phyloP scores from a whole-genome alignment of 371 early-diverging fungal genomes.

The Choanephora cucurbitarum region DNA sequence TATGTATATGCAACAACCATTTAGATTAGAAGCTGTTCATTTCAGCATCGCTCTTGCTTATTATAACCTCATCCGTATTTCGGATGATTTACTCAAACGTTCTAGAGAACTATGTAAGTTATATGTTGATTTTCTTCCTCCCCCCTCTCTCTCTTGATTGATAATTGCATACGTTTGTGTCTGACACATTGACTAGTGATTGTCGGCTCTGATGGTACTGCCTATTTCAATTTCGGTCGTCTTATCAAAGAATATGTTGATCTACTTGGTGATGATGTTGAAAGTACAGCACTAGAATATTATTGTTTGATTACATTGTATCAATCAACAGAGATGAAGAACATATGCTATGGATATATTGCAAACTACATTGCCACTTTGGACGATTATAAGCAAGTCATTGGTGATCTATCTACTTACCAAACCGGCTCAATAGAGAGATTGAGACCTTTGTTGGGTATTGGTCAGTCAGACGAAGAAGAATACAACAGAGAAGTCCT shows the following conservation, averaged over 20 bases:
- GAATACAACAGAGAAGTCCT: constrained; percentile 65
- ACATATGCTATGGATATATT: constrained; percentile 43
- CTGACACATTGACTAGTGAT: constrained; percentile 17
- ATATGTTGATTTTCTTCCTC: background rate
- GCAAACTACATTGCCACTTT: constrained; percentile 47
- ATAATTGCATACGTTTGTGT: too few species aligned
- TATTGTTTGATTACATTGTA: constrained; percentile 63
- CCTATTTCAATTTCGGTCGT: constrained; percentile 63
- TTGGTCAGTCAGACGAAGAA: constrained; percentile 37
- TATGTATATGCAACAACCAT: constrained; percentile 59
- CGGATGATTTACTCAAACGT: constrained; percentile 40
- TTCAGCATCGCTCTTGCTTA: constrained; percentile 84
- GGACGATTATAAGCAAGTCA: constrained; percentile 56
- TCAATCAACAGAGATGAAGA: constrained; percentile 38
- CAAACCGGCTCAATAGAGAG: constrained; percentile 1
- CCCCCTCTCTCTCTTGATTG: background rate
- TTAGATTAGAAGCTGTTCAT: constrained; percentile 85
- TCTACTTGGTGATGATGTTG: constrained; percentile 43
- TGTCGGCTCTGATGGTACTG: constrained; percentile 11
- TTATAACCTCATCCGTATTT: constrained; percentile 76
- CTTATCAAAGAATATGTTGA: constrained; percentile 61
- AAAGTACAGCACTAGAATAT: constrained; percentile 66
- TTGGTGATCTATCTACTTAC: constrained; percentile 33
- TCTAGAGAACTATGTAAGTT: constrained; percentile 34
- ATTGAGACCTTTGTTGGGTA: constrained; percentile 48